Evolutionary conservation across 1,284 basidiomycete species (phyloP).

Genomic region (Tilletiopsis washingtonensis): DNA sequence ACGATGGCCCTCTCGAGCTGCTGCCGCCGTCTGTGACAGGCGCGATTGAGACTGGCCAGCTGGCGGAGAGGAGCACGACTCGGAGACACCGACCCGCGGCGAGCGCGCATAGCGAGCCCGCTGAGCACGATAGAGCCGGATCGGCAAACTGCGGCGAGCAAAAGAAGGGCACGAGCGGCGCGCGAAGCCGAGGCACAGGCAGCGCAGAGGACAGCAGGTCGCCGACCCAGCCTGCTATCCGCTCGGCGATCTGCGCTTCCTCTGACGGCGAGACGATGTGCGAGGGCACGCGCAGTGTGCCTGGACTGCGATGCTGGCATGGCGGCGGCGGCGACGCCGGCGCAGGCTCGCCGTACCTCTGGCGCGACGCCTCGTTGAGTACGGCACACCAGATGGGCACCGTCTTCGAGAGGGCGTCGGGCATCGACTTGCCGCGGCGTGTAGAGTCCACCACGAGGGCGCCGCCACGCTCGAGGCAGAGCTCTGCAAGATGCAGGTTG

Average conservation of each 20-base stretch:
- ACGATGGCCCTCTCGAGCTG: no score
- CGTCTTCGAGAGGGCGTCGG: constrained; percentile 89
- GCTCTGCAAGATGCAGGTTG: constrained; percentile 69
- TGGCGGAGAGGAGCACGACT: no score
- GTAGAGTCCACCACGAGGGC: constrained; percentile 82
- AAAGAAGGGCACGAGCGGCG: constrained; percentile 62
- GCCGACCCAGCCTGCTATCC: constrained; percentile 61
- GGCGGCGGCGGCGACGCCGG: constrained; percentile 23
- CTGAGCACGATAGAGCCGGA: no score
- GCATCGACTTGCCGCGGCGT: constrained; percentile 82
- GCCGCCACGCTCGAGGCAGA: constrained; percentile 57
- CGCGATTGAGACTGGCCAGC: no score
- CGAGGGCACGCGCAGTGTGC: background rate
- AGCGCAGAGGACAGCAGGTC: constrained; percentile 54
- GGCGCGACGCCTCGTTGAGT: constrained; percentile 62
- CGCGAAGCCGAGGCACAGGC: constrained; percentile 46
- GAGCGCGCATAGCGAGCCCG: no score
- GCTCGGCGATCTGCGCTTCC: constrained; percentile 61
- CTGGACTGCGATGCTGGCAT: constrained; percentile 46
- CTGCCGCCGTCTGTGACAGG: no score
- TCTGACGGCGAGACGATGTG: constrained; percentile 52
- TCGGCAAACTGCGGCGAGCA: constrained; percentile 39
- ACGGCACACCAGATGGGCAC: constrained; percentile 93
- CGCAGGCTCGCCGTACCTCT: constrained; percentile 39
- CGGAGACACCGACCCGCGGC: no score